These are phyloP conservation scores for Saccharomyces hybrid DNA, from an alignment of 1,139 yeast genomes.

Conservation along the genomic window DNA sequence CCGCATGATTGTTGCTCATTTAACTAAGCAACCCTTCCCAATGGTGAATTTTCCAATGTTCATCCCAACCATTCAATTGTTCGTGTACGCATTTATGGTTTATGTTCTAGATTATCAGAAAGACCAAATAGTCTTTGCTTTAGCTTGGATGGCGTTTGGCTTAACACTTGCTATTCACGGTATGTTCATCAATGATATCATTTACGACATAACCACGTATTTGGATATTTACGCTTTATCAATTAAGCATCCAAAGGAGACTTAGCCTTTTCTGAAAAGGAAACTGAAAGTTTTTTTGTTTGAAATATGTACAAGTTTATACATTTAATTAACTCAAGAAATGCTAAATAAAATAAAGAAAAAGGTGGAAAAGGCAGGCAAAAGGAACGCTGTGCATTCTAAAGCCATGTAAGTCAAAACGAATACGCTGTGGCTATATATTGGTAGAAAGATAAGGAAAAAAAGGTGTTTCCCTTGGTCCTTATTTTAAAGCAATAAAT, in stretches of 20 bases:
- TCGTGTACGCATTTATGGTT: conserved; percentile 37
- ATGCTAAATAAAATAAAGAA: conserved; percentile 3
- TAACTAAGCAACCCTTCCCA: conserved; percentile 76
- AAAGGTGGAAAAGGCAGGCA: conserved; percentile 1
- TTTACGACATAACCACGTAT: conserved; percentile 72
- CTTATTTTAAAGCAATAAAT: not conserved
- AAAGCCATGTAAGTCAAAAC: not conserved
- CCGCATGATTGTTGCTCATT: conserved; percentile 79
- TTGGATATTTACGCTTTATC: conserved; percentile 80
- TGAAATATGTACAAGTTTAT: conserved; percentile 15
- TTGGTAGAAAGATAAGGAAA: not conserved
- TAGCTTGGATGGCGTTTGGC: conserved; percentile 72
- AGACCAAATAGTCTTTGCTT: conserved; percentile 38
- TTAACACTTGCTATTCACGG: conserved; percentile 68
- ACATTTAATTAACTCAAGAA: conserved; percentile 5
- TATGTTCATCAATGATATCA: conserved; percentile 73
- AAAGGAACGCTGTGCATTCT: not conserved
- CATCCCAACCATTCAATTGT: conserved; percentile 54
- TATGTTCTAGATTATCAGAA: conserved; percentile 37
- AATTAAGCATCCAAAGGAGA: conserved; percentile 69
- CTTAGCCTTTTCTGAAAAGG: conserved; percentile 9
- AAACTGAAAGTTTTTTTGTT: conserved; percentile 5
- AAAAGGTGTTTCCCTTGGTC: not conserved
- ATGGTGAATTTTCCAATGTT: conserved; percentile 60
- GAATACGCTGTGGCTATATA: not conserved